phyloP scores from a whole-genome alignment of 352 stramenopile genomes.

The Pythium diclinum region DNA sequence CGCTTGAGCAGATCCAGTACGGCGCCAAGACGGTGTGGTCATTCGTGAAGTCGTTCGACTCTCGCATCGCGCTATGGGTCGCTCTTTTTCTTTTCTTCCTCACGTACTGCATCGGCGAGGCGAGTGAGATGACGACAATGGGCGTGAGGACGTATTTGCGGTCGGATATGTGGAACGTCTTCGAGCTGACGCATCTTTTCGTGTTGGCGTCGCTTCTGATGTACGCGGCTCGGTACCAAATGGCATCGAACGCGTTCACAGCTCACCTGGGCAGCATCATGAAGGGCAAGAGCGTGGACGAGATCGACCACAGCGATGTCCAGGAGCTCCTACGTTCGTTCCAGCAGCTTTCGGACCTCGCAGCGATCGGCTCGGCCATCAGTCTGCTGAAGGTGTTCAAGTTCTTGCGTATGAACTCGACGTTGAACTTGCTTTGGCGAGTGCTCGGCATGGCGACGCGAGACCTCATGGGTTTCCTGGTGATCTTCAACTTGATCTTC shows the following conservation, averaged over 20 bases:
- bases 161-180: slow-evolving; percentile 88
- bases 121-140: slow-evolving; percentile 78
- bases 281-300: slow-evolving; percentile 33
- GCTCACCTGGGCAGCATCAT: slow-evolving; percentile 42
- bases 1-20: slow-evolving; percentile 3
- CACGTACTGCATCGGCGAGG: slow-evolving; percentile 80
- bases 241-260: slow-evolving; percentile 51
- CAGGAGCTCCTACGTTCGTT: slow-evolving; percentile 65
- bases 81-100: slow-evolving; percentile 66
- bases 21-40: background rate
- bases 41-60: slow-evolving; percentile 36
- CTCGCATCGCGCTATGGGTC: slow-evolving; percentile 66
- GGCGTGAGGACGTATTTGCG: slow-evolving; percentile 66
- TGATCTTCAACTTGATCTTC: slow-evolving; percentile 89
- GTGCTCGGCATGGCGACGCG: slow-evolving; percentile 79
- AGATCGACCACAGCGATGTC: slow-evolving; percentile 61
- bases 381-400: slow-evolving; percentile 88
- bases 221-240: slow-evolving; percentile 67
- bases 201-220: slow-evolving; percentile 59
- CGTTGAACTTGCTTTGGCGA: slow-evolving; percentile 81
- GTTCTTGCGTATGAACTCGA: slow-evolving; percentile 89
- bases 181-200: slow-evolving; percentile 76
- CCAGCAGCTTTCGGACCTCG: slow-evolving; percentile 72
- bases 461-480: slow-evolving; percentile 85
- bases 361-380: slow-evolving; percentile 69